Evolutionary conservation across 352 stramenopile genomes (phyloP).

Genomic region (Phytophthora pini): DNA sequence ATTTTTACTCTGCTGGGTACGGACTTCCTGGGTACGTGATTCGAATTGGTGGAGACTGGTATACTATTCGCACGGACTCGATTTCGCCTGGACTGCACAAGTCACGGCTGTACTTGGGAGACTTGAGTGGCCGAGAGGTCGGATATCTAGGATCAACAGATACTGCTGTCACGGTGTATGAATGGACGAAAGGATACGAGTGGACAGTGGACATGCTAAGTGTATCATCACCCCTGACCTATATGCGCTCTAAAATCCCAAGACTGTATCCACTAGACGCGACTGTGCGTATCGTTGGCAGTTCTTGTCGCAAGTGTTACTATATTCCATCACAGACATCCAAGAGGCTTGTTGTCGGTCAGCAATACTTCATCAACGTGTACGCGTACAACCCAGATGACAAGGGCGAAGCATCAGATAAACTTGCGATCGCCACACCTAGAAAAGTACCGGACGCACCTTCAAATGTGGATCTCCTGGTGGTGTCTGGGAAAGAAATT

Average conservation of each 20-base stretch:
- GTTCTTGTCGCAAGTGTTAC: slow-evolving; percentile 65
- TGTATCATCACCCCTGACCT: slow-evolving; percentile 44
- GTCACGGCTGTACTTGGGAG: slow-evolving; percentile 62
- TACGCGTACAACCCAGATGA: slow-evolving; percentile 83
- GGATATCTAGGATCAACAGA: slow-evolving; percentile 55
- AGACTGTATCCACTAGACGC: slow-evolving; percentile 42
- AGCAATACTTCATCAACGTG: slow-evolving; percentile 89
- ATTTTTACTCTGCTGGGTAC: slow-evolving; percentile 59
- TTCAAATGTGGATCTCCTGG: slow-evolving; percentile 81
- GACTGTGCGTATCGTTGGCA: background rate
- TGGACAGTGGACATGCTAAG: slow-evolving; percentile 69
- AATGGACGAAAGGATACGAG: slow-evolving; percentile 78
- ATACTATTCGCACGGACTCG: slow-evolving; percentile 61
- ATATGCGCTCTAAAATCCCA: slow-evolving; percentile 65
- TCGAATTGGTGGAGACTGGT: slow-evolving; percentile 71
- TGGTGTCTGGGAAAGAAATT: slow-evolving; percentile 89
- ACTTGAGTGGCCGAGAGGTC: slow-evolving; percentile 61
- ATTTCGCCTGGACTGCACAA: slow-evolving; percentile 47
- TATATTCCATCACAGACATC: slow-evolving; percentile 65
- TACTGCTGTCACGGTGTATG: slow-evolving; percentile 54
- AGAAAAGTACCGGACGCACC: slow-evolving; percentile 89
- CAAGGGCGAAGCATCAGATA: slow-evolving; percentile 50
- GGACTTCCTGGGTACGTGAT: slow-evolving; percentile 66
- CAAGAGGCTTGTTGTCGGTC: slow-evolving; percentile 57
- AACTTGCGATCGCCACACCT: slow-evolving; percentile 57